Conservation (phyloP, 2,329 filamentous ascomycete species). For the Calonectria naviculata region DNA sequence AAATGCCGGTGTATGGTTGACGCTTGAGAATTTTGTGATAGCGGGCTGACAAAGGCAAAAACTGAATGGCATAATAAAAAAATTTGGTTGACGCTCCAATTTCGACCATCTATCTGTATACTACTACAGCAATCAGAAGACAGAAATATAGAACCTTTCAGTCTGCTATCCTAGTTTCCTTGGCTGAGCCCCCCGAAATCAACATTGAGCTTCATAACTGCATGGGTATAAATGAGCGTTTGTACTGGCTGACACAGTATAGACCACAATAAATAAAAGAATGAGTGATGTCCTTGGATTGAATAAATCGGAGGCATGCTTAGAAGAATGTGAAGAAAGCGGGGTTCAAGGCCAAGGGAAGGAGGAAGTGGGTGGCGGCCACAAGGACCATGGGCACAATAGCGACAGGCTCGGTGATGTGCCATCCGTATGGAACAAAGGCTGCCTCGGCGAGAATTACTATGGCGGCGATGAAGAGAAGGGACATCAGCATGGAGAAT, state of each 20-base stretch:
- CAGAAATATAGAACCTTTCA: conserved; percentile 1
- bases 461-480: conserved; percentile 70
- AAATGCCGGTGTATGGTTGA: not conserved
- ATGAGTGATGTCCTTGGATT: not conserved
- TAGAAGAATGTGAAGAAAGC: conserved; percentile 76
- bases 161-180: not conserved
- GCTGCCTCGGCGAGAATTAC: conserved; percentile 71
- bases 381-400: conserved; percentile 82
- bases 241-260: not conserved
- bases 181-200: not conserved
- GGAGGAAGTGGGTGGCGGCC: conserved; percentile 74
- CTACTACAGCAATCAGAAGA: not conserved
- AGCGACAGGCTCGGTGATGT: conserved; percentile 77
- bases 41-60: not conserved
- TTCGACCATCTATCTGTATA: not conserved
- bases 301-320: not conserved
- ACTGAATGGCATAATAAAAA: not conserved
- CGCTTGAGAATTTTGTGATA: not conserved
- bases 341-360: conserved; percentile 82
- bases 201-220: not conserved
- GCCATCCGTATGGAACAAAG: conserved; percentile 75
- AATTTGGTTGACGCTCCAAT: not conserved
- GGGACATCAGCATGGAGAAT: conserved; percentile 73
- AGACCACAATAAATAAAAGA: not conserved
- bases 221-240: conserved; percentile 3